Evolutionary conservation across 345 rosid species (phyloP), one percentile per base, ranked within the genome.

Genomic region (Aethionema arabicum): DNA sequence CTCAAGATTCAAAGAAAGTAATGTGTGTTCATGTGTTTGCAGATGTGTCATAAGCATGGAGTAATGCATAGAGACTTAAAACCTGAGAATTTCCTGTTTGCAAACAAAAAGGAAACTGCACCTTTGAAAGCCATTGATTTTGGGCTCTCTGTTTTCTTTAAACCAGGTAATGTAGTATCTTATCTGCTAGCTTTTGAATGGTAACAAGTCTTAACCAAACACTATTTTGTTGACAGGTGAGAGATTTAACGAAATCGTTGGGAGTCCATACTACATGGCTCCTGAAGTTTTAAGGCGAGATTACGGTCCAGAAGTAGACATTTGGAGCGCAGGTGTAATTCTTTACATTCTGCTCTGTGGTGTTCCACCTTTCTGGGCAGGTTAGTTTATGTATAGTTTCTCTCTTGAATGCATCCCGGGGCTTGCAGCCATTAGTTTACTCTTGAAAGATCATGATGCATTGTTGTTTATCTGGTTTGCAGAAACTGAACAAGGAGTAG

Each of bases 401-500:
- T 62, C 62, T 4, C 11, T 10, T 15, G 4, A 8, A 40, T 49
- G 32, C 47, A 4, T 46, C 3, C 11, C 10, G 11, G 12, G n/a
- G 8, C 11, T 32, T 46, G 30, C 31, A 47, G 56, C 4, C 38
- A 52, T 7, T 30, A 29, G 14, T 36, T 8, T 1, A 43, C 27
- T 21, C 27, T 21, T 21, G 27, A 38, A 36, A 5, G 12, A 47
- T 8, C 47, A n/a, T 39, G 52, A 62, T 8, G 3, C 6, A 4
- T 45, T 43, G 14, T 30, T 39, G 10, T 53, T 36, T 31, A 49
- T 29, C 27, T 44, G 37, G 51, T 39, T 35, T 66, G 11, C 77
- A 91, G 98, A 91, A 77, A 88, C 96, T 12, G 98, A 91, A 59
- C 98, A 91, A 74, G 96, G 98, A 64, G 95, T 91, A 12, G 96